Evolutionary conservation across 2,329 filamentous ascomycete species (phyloP), one percentile per base, ranked within the genome.

Genomic region (Fusarium setosum): DNA sequence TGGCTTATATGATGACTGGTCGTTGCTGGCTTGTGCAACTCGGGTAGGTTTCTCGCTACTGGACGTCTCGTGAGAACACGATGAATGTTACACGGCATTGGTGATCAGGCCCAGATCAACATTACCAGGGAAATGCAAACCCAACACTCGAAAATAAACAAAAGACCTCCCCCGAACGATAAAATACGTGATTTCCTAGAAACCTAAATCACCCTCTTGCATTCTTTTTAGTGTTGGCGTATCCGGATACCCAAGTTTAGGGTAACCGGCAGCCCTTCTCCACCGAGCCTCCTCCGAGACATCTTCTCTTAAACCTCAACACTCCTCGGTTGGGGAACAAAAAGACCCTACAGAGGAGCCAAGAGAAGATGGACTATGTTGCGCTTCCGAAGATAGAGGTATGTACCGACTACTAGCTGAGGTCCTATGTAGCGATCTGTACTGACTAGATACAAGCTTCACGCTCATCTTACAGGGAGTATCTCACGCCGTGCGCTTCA

Each of bases 391-490:
- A 87, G 69, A 83, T 87, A 37, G 84, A 87, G 82, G 85, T 85
- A 74, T 67, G 35, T 24, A 0, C 2, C 4, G 5, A 4, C 12
- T 12, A 29, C 13, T 3, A 15, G 5, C 6, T n/a, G 7, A 5
- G 31, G 31, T 12, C 1, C 18, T 6, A 18, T 13, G 13, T 24
- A 5, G 4, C 29, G 13, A 10, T 40, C 4, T 8, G 13, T 1
- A 2, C 23, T 65, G 5, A 60, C 37, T 10, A 20, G 7, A 17
- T 5, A 17, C 2, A 45, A 94, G 90, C 85, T 95, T 52, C 92
- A 96, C 72, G 92, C 92, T 63, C 92, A 96, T 77, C 83, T 96
- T 41, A 92, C 88, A 37, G 92, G 92, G 52, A 93, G 90, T 75
- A 92, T 96, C 75, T 90, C 87, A 73, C 87, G 90, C 29, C 80